A percentile compares a stretch with the other conserved stretches of the same genome.
These are phyloP conservation scores for Lasiosphaeria miniovina DNA, from an alignment of 495 filamentous ascomycete genomes.

Conservation along the genomic window DNA sequence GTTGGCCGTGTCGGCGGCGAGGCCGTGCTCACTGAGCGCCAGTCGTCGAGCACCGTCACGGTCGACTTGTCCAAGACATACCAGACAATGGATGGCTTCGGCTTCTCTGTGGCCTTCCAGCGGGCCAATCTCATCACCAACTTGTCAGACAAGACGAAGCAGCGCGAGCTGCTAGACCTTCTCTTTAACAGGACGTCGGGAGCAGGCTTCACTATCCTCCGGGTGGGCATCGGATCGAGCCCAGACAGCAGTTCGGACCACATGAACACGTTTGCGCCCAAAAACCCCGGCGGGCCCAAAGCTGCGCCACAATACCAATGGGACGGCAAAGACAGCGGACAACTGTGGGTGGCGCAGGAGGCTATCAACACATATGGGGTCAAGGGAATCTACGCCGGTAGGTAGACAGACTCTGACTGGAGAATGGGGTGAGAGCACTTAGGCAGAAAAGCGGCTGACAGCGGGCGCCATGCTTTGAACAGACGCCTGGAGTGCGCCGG, in stretches of 20 bases:
- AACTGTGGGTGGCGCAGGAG: slow-evolving; percentile 52
- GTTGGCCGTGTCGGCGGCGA: slow-evolving; percentile 5
- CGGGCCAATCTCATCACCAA: slow-evolving; percentile 52
- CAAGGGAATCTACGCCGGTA: slow-evolving; percentile 51
- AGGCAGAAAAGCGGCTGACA: neutral
- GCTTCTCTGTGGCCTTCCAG: slow-evolving; percentile 53
- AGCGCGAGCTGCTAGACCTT: slow-evolving; percentile 45
- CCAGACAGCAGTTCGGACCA: slow-evolving; percentile 42
- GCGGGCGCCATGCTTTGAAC: neutral
- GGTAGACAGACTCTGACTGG: slow-evolving; percentile 1
- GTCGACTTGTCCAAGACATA: slow-evolving; percentile 41
- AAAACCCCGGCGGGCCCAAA: slow-evolving; percentile 41
- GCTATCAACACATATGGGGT: slow-evolving; percentile 46
- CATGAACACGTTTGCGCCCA: slow-evolving; percentile 49
- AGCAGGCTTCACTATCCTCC: slow-evolving; percentile 54
- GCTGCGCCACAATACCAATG: slow-evolving; percentile 44
- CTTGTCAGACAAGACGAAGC: slow-evolving; percentile 43
- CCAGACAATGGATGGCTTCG: slow-evolving; percentile 53
- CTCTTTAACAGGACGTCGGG: slow-evolving; percentile 51
- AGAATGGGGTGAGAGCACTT: too few species aligned
- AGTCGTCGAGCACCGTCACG: slow-evolving; percentile 36
- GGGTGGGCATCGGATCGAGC: slow-evolving; percentile 54
- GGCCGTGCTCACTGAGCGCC: slow-evolving; percentile 19
- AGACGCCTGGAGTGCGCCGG: slow-evolving; percentile 51
- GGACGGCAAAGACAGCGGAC: slow-evolving; percentile 52